Conservation (phyloP, 1,284 basidiomycete species). For the Dichomitus squalens region DNA sequence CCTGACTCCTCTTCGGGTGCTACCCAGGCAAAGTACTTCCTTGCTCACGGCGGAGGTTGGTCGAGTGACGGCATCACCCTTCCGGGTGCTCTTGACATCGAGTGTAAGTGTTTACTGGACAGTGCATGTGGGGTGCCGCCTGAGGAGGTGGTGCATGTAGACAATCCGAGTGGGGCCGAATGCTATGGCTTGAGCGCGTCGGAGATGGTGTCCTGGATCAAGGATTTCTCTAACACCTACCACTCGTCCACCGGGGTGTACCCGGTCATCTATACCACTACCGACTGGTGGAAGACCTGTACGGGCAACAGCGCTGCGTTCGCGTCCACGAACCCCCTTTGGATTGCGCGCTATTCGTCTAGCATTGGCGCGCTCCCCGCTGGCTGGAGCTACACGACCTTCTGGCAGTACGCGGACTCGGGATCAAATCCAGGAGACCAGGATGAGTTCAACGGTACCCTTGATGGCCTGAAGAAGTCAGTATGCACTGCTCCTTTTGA, state of each 20-base stretch:
- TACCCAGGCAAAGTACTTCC: constrained; percentile 61
- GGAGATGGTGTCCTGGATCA: constrained; percentile 64
- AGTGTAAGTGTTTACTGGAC: constrained; percentile 41
- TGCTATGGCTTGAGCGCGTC: constrained; percentile 60
- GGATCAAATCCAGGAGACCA: constrained; percentile 58
- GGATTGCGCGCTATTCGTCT: constrained; percentile 58
- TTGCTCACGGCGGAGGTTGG: constrained; percentile 65
- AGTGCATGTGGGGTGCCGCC: background rate
- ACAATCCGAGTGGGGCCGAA: constrained; percentile 48
- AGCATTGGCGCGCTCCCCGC: constrained; percentile 54
- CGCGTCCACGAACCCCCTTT: constrained; percentile 53
- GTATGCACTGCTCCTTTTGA: too few species aligned
- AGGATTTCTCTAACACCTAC: constrained; percentile 65
- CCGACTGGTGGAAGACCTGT: constrained; percentile 70
- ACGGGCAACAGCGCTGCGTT: constrained; percentile 60
- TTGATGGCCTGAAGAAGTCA: constrained; percentile 36
- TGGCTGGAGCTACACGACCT: constrained; percentile 43
- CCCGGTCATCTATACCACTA: constrained; percentile 62
- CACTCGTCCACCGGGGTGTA: constrained; percentile 50
- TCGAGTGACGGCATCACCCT: constrained; percentile 60
- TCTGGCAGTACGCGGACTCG: constrained; percentile 54
- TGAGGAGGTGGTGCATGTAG: constrained; percentile 29
- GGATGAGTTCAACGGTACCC: constrained; percentile 54
- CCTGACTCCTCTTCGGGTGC: constrained; percentile 56
- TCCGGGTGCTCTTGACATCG: constrained; percentile 67